phyloP scores from a whole-genome alignment of 148 eudicot species.

The Chenopodium suecicum region DNA sequence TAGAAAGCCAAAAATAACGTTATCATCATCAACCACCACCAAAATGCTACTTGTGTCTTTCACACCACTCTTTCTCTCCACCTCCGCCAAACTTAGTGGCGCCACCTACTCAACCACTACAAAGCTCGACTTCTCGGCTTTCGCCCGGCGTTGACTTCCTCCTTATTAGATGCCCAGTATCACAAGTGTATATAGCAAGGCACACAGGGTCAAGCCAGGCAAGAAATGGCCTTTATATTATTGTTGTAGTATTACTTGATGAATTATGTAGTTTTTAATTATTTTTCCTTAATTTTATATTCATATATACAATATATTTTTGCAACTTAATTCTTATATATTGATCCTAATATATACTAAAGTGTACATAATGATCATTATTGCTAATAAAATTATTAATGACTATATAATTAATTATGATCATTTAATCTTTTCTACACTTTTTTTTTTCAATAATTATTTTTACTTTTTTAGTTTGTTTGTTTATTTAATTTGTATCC shows the following conservation, averaged over 20 bases:
- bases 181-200: conserved; percentile 36
- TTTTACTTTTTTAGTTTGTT: background rate
- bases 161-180: background rate
- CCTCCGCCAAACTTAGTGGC: conserved; percentile 22
- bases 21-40: background rate
- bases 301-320: background rate
- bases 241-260: background rate
- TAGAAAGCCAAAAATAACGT: background rate
- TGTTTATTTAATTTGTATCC: background rate
- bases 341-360: background rate
- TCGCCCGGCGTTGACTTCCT: background rate
- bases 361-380: background rate
- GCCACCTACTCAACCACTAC: conserved; percentile 27
- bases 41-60: conserved; percentile 16
- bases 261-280: background rate
- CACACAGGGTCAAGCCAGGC: conserved; percentile 56
- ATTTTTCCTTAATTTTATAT: background rate
- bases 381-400: too few relatives aligned
- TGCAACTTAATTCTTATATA: background rate
- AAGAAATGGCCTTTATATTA: conserved; percentile 24
- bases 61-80: conserved; percentile 9
- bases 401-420: background rate
- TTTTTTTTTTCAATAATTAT: background rate
- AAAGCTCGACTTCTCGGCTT: conserved; percentile 3
- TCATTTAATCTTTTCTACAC: background rate